Conservation (phyloP, 805 yeast species). For the Schwanniomyces polymorphus region DNA sequence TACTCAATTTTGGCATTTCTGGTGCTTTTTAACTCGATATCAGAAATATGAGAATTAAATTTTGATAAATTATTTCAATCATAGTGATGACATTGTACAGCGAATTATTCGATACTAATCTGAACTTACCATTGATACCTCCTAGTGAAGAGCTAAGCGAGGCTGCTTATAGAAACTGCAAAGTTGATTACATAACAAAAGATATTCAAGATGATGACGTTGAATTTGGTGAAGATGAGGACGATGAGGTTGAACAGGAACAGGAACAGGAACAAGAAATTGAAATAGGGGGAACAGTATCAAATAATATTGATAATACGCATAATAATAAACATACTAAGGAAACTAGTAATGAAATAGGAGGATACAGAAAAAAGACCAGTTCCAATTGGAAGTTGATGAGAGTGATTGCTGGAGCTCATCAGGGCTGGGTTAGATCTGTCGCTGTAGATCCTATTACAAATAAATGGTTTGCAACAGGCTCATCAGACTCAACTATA, state of each 20-base stretch:
- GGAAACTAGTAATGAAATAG: neutral
- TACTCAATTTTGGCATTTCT: slow-evolving; percentile 1
- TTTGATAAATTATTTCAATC: neutral
- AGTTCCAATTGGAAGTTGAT: slow-evolving; percentile 57
- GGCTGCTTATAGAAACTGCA: slow-evolving; percentile 28
- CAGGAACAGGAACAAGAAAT: neutral
- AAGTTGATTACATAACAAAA: slow-evolving; percentile 20
- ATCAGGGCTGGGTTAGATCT: slow-evolving; percentile 90
- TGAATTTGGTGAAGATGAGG: slow-evolving; percentile 17
- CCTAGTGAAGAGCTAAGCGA: slow-evolving; percentile 31
- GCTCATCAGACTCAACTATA: slow-evolving; percentile 84
- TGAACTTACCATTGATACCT: slow-evolving; percentile 2
- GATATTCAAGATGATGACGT: neutral
- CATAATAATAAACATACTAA: neutral
- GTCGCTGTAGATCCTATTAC: slow-evolving; percentile 76
- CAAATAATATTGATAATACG: neutral
- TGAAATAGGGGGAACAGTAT: neutral
- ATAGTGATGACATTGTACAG: slow-evolving; percentile 8
- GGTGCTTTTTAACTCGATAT: neutral
- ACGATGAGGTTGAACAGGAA: neutral
- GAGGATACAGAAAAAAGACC: neutral
- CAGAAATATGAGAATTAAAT: neutral
- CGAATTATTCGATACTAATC: slow-evolving; percentile 7
- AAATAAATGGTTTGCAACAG: slow-evolving; percentile 89
- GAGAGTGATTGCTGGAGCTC: slow-evolving; percentile 78